A percentile compares a stretch with the other conserved stretches of the same genome.
Conservation (phyloP, 768 basidiomycete genomes). For the Leccinum boreale region DNA sequence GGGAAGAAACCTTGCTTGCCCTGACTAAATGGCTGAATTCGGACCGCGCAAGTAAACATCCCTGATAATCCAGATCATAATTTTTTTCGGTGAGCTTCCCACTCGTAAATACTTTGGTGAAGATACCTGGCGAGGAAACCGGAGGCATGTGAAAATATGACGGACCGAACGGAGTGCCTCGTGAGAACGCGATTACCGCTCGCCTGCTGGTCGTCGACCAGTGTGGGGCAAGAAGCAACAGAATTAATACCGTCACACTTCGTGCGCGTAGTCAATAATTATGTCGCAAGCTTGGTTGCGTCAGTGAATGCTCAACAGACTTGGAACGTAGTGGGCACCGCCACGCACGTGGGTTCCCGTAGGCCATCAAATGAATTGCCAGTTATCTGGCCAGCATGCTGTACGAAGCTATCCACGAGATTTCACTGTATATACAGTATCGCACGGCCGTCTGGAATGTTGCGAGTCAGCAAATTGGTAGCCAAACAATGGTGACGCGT, state of each 20-base stretch:
- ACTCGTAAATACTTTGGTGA: neutral
- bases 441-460: neutral
- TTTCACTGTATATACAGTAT: neutral
- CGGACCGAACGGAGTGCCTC: neutral
- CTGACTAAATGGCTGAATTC: neutral
- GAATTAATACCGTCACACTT: neutral
- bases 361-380: neutral
- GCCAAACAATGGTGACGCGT: neutral
- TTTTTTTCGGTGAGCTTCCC: neutral
- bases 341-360: neutral
- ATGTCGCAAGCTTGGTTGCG: neutral
- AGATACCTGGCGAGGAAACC: neutral
- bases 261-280: neutral
- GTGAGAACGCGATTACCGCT: neutral
- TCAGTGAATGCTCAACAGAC: neutral
- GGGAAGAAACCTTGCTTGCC: constrained; percentile 4
- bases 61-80: neutral
- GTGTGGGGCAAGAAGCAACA: neutral
- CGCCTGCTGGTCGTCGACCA: neutral
- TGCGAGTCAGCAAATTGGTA: neutral
- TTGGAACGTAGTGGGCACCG: neutral
- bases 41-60: neutral
- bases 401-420: neutral
- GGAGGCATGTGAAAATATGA: neutral
- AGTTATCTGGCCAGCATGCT: neutral